phyloP scores from a whole-genome alignment of 202 grass and related monocot genomes.

The Saccharum hybrid region DNA sequence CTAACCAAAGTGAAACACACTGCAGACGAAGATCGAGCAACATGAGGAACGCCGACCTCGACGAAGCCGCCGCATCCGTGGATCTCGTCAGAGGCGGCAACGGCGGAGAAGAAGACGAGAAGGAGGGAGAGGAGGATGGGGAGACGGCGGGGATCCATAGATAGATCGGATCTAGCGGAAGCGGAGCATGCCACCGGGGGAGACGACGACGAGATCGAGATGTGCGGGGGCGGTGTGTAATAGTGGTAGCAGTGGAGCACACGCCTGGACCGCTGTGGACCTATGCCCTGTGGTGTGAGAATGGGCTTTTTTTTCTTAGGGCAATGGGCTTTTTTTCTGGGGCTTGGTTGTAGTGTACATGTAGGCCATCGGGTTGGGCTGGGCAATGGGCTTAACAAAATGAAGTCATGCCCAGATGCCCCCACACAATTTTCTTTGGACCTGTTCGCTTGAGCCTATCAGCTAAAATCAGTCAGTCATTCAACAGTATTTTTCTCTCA shows the following conservation, averaged over 20 bases:
- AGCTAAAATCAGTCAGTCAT: too few species aligned
- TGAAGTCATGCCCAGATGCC: not conserved
- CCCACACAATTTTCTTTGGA: too few species aligned
- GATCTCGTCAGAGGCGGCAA: constrained; percentile 69
- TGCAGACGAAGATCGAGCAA: not conserved
- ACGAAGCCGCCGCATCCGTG: constrained; percentile 94
- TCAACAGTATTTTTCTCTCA: too few species aligned
- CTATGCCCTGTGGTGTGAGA: not conserved
- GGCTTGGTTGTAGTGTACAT: too few species aligned
- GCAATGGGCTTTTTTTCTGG: too few species aligned
- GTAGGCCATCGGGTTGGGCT: not conserved
- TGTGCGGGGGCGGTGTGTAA: constrained; percentile 5
- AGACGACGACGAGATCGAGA: constrained; percentile 54
- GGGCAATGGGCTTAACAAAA: not conserved
- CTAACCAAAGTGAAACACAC: constrained; percentile 17
- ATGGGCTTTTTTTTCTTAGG: not conserved
- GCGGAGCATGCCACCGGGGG: constrained; percentile 40
- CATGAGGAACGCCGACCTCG: constrained; percentile 60
- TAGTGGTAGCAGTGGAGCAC: not conserved
- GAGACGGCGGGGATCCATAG: constrained; percentile 44
- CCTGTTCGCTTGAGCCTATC: too few species aligned
- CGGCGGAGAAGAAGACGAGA: not conserved
- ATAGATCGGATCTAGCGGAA: constrained; percentile 57
- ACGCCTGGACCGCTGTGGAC: not conserved
- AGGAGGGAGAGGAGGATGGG: constrained; percentile 41